A percentile compares a stretch with the other conserved stretches of the same genome.
Evolutionary conservation across 805 yeast species (phyloP).

Genomic region (Teunomyces panamensis): DNA sequence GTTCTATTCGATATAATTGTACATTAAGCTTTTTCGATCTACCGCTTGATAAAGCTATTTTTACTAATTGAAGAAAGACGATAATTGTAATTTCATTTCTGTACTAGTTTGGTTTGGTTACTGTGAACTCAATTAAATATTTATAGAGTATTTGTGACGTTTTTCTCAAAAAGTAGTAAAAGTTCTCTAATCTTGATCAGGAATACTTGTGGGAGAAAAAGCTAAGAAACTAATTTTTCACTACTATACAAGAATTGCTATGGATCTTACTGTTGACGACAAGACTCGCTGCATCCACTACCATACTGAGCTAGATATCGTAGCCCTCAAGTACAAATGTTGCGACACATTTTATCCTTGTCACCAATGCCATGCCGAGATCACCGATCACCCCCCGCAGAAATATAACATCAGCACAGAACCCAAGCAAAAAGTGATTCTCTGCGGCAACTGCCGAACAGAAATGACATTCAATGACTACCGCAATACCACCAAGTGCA

Average conservation of each 20-base stretch:
- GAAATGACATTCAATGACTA: slow-evolving; percentile 31
- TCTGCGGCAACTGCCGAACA: slow-evolving; percentile 36
- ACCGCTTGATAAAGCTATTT: background rate
- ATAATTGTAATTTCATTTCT: no score
- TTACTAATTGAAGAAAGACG: no score
- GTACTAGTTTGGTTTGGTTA: no score
- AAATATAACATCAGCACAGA: background rate
- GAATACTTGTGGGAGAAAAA: no score
- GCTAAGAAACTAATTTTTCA: background rate
- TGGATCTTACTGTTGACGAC: background rate
- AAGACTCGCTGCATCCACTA: slow-evolving; percentile 40
- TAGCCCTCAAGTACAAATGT: slow-evolving; percentile 40
- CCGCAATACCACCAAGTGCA: slow-evolving; percentile 16
- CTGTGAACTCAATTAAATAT: no score
- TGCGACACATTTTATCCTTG: slow-evolving; percentile 38
- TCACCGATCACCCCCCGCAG: slow-evolving; percentile 3
- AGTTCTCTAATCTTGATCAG: no score
- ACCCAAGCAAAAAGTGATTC: slow-evolving; percentile 20
- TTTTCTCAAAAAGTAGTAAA: no score
- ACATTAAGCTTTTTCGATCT: background rate
- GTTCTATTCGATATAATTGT: background rate
- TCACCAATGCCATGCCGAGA: slow-evolving; percentile 33
- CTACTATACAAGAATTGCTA: background rate
- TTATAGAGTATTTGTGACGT: no score
- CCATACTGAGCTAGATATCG: slow-evolving; percentile 31